phyloP scores from a whole-genome alignment of 2,329 filamentous ascomycete species.

The Zarea fungicola region DNA sequence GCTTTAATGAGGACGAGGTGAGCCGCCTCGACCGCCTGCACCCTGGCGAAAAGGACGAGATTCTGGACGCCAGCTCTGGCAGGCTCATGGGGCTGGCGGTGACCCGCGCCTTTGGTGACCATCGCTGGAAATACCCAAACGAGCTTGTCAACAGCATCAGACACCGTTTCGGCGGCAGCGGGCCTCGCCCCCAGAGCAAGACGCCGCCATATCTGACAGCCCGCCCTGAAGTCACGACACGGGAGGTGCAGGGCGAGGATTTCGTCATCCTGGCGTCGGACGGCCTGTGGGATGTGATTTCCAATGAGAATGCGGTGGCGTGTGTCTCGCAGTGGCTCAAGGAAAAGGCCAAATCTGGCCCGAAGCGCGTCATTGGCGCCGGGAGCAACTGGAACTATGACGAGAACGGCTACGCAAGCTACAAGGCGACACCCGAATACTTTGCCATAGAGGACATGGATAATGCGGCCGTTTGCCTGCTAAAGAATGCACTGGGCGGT shows the following conservation, averaged over 20 bases:
- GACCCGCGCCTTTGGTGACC: constrained; percentile 64
- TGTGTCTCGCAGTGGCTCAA: constrained; percentile 51
- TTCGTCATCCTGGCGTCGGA: constrained; percentile 65
- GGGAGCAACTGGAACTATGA: constrained; percentile 11
- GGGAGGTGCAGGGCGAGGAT: constrained; percentile 39
- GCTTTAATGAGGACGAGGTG: constrained; percentile 55
- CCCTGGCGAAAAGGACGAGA: constrained; percentile 54
- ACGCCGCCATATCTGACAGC: constrained; percentile 66
- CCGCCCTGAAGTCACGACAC: constrained; percentile 58
- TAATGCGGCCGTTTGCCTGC: constrained; percentile 75
- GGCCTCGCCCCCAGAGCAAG: constrained; percentile 36
- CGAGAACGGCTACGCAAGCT: constrained; percentile 20
- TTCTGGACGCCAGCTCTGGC: constrained; percentile 43
- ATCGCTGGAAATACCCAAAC: constrained; percentile 61
- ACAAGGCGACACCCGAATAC: constrained; percentile 38
- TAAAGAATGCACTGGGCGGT: constrained; percentile 76
- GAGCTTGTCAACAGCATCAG: constrained; percentile 30
- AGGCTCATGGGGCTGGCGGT: constrained; percentile 57
- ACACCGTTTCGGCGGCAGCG: constrained; percentile 46
- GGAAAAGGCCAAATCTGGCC: constrained; percentile 19
- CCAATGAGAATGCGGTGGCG: constrained; percentile 51
- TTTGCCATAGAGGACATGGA: constrained; percentile 70
- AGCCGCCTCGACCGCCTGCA: constrained; percentile 51
- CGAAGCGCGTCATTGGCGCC: constrained; percentile 19
- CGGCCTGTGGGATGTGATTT: constrained; percentile 60